A percentile compares a stretch with the other conserved stretches of the same genome.
Conservation (phyloP, 1,284 basidiomycete species). For the Pisolithus thermaeus region DNA sequence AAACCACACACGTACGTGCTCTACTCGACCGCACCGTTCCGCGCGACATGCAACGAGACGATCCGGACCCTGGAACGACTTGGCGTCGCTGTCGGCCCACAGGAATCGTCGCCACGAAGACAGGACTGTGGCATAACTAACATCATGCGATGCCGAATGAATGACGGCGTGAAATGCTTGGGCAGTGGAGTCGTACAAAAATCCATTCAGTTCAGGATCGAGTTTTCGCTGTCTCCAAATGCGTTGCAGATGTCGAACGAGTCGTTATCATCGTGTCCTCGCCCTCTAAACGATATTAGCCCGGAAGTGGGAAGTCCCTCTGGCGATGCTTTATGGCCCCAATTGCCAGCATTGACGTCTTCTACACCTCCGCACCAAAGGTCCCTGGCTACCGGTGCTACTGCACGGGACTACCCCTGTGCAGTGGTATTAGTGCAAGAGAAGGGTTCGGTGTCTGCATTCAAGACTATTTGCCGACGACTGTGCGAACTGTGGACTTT, state of each 20-base stretch:
- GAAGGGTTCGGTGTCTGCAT: slow-evolving; percentile 82
- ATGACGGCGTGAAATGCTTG: slow-evolving; percentile 44
- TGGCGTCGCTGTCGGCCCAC: slow-evolving; percentile 53
- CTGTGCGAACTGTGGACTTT: slow-evolving; percentile 63
- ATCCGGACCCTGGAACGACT: slow-evolving; percentile 61
- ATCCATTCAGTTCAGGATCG: slow-evolving; percentile 56
- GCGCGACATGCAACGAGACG: slow-evolving; percentile 59
- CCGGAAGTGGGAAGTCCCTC: slow-evolving; percentile 2
- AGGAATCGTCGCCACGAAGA: slow-evolving; percentile 28
- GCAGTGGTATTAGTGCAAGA: slow-evolving; percentile 75
- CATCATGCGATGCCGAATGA: slow-evolving; percentile 60
- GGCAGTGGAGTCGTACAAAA: slow-evolving; percentile 44
- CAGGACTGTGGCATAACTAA: slow-evolving; percentile 16
- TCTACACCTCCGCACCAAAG: slow-evolving; percentile 25
- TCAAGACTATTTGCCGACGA: slow-evolving; percentile 67
- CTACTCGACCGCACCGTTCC: slow-evolving; percentile 60
- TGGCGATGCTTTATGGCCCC: slow-evolving; percentile 7
- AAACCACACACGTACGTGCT: slow-evolving; percentile 61
- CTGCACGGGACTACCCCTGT: slow-evolving; percentile 20
- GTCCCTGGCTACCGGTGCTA: slow-evolving; percentile 9
- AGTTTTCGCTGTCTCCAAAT: slow-evolving; percentile 58
- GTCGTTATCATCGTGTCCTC: neutral
- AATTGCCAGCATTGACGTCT: slow-evolving; percentile 16
- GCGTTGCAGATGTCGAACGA: slow-evolving; percentile 23
- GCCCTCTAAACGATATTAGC: neutral